Evolutionary conservation across 2,329 filamentous ascomycete species (phyloP).

Genomic region (Aspergillus fumigatus): DNA sequence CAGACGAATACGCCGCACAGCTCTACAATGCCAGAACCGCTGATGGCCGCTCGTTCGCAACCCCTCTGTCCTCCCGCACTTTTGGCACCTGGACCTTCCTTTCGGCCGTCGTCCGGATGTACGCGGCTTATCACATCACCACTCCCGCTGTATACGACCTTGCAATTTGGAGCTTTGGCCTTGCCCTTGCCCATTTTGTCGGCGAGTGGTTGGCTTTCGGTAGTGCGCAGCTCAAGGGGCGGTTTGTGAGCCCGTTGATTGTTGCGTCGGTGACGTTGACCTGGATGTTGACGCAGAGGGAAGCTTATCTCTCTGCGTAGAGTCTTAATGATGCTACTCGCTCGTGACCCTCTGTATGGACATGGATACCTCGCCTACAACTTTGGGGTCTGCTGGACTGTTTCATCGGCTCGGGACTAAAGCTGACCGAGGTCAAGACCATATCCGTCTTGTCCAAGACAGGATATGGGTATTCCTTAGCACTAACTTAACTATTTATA

Average conservation of each 20-base stretch:
- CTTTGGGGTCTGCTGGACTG: neutral
- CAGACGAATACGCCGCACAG: slow-evolving; percentile 75
- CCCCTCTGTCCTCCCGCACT: slow-evolving; percentile 69
- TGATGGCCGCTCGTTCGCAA: slow-evolving; percentile 55
- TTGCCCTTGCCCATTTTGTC: slow-evolving; percentile 73
- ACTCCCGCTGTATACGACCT: slow-evolving; percentile 72
- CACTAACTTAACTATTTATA: slow-evolving; percentile 8
- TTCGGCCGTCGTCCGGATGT: slow-evolving; percentile 70
- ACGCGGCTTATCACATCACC: slow-evolving; percentile 77
- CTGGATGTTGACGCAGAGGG: slow-evolving; percentile 61
- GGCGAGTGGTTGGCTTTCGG: slow-evolving; percentile 78
- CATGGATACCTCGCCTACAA: neutral
- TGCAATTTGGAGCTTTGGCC: slow-evolving; percentile 72
- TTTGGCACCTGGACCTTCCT: slow-evolving; percentile 88
- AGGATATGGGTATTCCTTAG: slow-evolving; percentile 1
- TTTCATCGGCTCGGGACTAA: slow-evolving; percentile 2
- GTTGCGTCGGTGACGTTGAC: slow-evolving; percentile 52
- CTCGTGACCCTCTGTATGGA: neutral
- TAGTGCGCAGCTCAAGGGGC: slow-evolving; percentile 62
- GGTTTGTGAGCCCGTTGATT: slow-evolving; percentile 55
- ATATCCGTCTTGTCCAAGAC: too few species aligned
- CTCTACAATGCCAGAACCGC: slow-evolving; percentile 63
- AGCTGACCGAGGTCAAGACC: neutral
- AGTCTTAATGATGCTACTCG: slow-evolving; percentile 12
- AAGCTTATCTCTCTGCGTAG: slow-evolving; percentile 28